Evolutionary conservation across 352 stramenopile genomes (phyloP).

Genomic region (Phytopythium boreale): DNA sequence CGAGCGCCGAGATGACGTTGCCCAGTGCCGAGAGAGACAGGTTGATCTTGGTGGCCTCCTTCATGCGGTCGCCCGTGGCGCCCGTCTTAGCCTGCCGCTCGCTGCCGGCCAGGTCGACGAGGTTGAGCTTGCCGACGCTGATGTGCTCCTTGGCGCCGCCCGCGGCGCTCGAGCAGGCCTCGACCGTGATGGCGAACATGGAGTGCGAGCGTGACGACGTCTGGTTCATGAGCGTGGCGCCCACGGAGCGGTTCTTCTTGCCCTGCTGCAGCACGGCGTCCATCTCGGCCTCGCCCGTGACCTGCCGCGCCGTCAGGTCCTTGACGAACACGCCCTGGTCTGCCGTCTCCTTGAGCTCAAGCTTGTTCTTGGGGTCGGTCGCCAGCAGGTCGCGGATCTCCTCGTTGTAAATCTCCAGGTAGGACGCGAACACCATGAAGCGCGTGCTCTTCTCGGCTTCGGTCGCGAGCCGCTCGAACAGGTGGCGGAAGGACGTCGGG

Average conservation of each 20-base stretch:
- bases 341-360: too few species aligned
- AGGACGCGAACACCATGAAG: too few species aligned
- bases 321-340: too few species aligned
- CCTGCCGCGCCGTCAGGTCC: too few species aligned
- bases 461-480: too few species aligned
- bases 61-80: constrained; percentile 89
- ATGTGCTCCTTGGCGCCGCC: constrained; percentile 33
- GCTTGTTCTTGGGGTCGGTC: too few species aligned
- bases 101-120: constrained; percentile 94
- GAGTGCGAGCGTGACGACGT: constrained; percentile 93
- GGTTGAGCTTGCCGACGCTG: constrained; percentile 93
- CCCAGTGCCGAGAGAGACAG: constrained; percentile 70
- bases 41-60: constrained; percentile 94
- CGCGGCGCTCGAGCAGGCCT: constrained; percentile 30
- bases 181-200: constrained; percentile 95
- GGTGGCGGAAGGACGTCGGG: too few species aligned
- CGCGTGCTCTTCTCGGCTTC: too few species aligned
- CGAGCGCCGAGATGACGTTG: constrained; percentile 83
- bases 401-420: constrained; percentile 3
- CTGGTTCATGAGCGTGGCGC: constrained; percentile 37
- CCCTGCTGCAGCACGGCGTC: too few species aligned
- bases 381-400: constrained; percentile 93
- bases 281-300: too few species aligned
- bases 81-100: constrained; percentile 93
- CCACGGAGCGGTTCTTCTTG: too few species aligned